Evolutionary conservation across 495 filamentous ascomycete genomes (phyloP).

Genomic region (Xylaria bambusicola): DNA sequence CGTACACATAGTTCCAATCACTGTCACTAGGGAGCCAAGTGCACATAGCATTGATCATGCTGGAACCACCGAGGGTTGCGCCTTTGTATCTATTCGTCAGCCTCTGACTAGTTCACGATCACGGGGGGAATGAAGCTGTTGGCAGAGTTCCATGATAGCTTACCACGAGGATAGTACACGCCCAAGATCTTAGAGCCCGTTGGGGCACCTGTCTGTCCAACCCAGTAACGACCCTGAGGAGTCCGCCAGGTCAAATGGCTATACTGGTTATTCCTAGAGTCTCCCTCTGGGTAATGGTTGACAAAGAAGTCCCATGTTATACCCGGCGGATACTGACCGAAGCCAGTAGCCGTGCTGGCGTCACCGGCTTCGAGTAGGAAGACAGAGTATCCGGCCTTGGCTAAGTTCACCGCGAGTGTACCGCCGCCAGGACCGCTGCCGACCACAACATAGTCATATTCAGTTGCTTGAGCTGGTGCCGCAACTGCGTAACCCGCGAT

Average conservation of each 20-base stretch:
- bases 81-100: conserved; percentile 11
- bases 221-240: conserved; percentile 37
- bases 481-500: background rate
- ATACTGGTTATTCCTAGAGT: conserved; percentile 32
- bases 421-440: conserved; percentile 58
- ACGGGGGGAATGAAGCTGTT: background rate
- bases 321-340: conserved; percentile 36
- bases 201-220: conserved; percentile 35
- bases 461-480: conserved; percentile 9
- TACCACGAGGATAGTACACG: conserved; percentile 38
- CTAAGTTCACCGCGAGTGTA: conserved; percentile 57
- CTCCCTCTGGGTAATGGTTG: conserved; percentile 38
- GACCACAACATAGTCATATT: conserved; percentile 42
- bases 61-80: conserved; percentile 37
- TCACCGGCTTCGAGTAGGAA: conserved; percentile 62
- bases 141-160: background rate
- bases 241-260: conserved; percentile 40
- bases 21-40: conserved; percentile 37
- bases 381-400: conserved; percentile 56
- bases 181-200: conserved; percentile 34
- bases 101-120: background rate
- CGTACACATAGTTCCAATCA: conserved; percentile 38
- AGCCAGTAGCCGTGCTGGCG: conserved; percentile 37
- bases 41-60: conserved; percentile 42
- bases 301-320: conserved; percentile 43